phyloP scores from a whole-genome alignment of 371 early-diverging fungal species.

The Syncephalis plumigaleata region DNA sequence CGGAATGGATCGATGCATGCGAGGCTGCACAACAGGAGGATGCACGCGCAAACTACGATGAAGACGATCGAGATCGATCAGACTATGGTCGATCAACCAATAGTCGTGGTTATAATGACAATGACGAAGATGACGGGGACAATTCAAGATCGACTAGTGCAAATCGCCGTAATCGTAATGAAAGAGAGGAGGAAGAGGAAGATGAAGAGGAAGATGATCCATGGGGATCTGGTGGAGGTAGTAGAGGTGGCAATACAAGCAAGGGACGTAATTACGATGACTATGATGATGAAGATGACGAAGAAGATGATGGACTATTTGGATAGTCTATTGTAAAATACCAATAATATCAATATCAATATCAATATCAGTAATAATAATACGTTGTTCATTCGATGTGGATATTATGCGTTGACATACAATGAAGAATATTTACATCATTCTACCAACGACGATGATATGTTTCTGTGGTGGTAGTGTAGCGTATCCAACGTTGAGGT shows the following conservation, averaged over 20 bases:
- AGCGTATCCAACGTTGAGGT: constrained; percentile 8
- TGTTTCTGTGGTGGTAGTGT: constrained; percentile 4
- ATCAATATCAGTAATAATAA: background rate
- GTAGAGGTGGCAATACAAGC: no score
- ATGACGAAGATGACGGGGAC: background rate
- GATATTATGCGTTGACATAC: background rate
- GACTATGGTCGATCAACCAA: background rate
- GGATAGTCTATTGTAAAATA: background rate
- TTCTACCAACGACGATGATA: constrained; percentile 5
- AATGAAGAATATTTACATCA: no score
- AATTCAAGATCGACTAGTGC: no score
- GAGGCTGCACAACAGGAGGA: constrained; percentile 20
- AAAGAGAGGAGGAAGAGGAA: background rate
- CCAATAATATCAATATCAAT: background rate
- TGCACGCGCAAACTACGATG: background rate
- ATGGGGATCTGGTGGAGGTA: no score
- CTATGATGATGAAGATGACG: background rate
- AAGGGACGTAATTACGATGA: no score
- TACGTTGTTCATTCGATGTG: background rate
- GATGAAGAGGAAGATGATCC: background rate
- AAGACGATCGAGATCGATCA: background rate
- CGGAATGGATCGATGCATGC: constrained; percentile 73
- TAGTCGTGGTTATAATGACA: no score
- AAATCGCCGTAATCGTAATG: background rate
- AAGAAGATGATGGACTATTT: background rate